Evolutionary conservation across 2,329 filamentous ascomycete species (phyloP).

Genomic region (Trematosphaeria pertusa): DNA sequence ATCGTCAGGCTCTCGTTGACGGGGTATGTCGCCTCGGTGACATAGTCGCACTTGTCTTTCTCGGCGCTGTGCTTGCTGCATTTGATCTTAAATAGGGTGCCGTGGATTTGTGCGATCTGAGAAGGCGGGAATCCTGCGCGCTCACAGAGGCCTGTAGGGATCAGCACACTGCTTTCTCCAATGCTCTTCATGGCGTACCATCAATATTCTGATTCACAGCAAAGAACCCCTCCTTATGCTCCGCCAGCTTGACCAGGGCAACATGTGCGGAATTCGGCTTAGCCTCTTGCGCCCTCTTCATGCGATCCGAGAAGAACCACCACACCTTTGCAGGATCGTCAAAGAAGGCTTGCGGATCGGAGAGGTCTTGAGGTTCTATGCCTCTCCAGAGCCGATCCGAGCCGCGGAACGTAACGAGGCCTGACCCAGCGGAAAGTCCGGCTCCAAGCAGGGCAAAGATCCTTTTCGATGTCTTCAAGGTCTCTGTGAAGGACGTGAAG

Average conservation of each 20-base stretch:
- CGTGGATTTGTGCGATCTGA: conserved; percentile 14
- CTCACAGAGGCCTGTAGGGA: conserved; percentile 15
- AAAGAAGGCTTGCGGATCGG: conserved; percentile 21
- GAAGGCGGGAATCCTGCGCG: conserved; percentile 8
- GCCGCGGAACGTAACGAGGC: conserved; percentile 31
- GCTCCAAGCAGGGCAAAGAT: conserved; percentile 32
- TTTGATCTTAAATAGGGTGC: conserved; percentile 19
- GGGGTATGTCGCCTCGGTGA: conserved; percentile 14
- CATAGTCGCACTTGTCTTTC: conserved; percentile 14
- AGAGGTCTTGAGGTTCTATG: conserved; percentile 20
- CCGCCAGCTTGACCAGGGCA: conserved; percentile 21
- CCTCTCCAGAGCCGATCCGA: conserved; percentile 24
- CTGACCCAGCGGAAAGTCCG: conserved; percentile 32
- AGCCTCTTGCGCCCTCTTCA: conserved; percentile 18
- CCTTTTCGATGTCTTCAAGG: conserved; percentile 20
- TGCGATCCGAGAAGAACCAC: conserved; percentile 23
- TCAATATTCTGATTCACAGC: conserved; percentile 32
- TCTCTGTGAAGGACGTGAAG: conserved; percentile 14
- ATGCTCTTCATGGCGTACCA: too few species aligned
- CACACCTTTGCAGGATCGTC: conserved; percentile 26
- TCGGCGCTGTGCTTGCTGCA: conserved; percentile 3
- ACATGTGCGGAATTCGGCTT: conserved; percentile 26
- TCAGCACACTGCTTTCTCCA: neutral
- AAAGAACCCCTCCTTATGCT: conserved; percentile 16
- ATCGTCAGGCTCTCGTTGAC: conserved; percentile 14